Base-by-base conservation (phyloP, 805 yeast species). In the Yamadazyma sp. region DNA sequence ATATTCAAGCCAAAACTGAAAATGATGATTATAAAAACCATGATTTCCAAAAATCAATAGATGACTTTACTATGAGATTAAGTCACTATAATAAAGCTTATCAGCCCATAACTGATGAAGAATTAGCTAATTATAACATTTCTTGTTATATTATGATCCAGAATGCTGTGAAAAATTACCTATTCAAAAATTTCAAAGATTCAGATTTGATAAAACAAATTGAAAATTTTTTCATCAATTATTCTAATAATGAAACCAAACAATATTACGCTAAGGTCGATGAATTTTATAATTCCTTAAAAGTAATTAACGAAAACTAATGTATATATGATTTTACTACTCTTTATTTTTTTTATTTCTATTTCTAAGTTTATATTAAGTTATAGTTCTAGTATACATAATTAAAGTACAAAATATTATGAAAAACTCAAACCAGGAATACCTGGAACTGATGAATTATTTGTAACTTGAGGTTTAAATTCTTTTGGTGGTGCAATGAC, bases 1-100 rank as follows among this genome's bases (percentile, higher is more conserved):
- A 82, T 56, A 78, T 82, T 35, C 78, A 75, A 47, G 75, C 77
- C 33, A 82, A 82, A 53, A 72, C 87, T 0, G 64, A 60, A 35
- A 80, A 80, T 49, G 70, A 67, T 24, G 89, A 82, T 52, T 82
- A 82, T 53, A 58, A 53, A 35, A 70, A 71, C 30, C 63, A 65
- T 44, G 73, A 76, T 28, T 74, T 76, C 44, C 68, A 68, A 22
- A 51, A 51, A 5, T 78, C 87, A 3, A 70, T 80, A 12, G 44
- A 58, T 3, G 88, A 82, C 59, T 82, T 82, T 49, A 65, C 78
- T 27, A 63, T 65, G 33, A 65, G 89, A 43, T 62, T 80, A 8
- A 56, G 65, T 27, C 70, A 72, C 43, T 82, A 82, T 54, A 62
- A 58, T 32, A 45, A 50, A 28, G 65, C 55, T 5, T 55, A 61